Conservation (phyloP, 2,329 filamentous ascomycete genomes). For the Paracoccidioides brasiliensis region DNA sequence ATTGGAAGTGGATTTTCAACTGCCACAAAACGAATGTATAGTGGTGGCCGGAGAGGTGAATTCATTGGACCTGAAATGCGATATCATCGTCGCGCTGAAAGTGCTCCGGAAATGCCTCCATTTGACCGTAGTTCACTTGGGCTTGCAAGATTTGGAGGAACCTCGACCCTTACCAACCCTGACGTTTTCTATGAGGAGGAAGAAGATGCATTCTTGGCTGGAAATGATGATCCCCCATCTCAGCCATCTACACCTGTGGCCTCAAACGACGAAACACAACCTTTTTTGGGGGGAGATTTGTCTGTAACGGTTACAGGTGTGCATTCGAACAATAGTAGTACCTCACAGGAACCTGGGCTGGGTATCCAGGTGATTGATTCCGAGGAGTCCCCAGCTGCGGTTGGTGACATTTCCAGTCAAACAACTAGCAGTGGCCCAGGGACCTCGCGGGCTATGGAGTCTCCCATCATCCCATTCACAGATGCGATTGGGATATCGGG, state of each 20-base stretch:
- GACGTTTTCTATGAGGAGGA: conserved; percentile 41
- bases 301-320: conserved; percentile 1
- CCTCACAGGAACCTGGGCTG: conserved; percentile 5
- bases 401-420: conserved; percentile 1
- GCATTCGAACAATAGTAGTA: background rate
- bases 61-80: conserved; percentile 37
- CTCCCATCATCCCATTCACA: conserved; percentile 8
- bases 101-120: conserved; percentile 37
- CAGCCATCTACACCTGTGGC: background rate
- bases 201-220: conserved; percentile 36
- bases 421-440: conserved; percentile 4
- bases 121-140: conserved; percentile 32
- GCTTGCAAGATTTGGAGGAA: conserved; percentile 26
- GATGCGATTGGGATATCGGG: conserved; percentile 2
- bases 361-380: conserved; percentile 12
- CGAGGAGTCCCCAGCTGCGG: conserved; percentile 1
- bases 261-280: background rate
- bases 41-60: conserved; percentile 34
- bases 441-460: conserved; percentile 1
- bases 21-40: conserved; percentile 35
- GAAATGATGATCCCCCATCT: conserved; percentile 3
- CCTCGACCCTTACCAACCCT: conserved; percentile 26
- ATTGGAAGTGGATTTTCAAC: conserved; percentile 26
- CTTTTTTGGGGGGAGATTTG: background rate
- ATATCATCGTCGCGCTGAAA: conserved; percentile 38